Conservation (phyloP, 2,329 filamentous ascomycete genomes). For the Ceratocystis albifundus region DNA sequence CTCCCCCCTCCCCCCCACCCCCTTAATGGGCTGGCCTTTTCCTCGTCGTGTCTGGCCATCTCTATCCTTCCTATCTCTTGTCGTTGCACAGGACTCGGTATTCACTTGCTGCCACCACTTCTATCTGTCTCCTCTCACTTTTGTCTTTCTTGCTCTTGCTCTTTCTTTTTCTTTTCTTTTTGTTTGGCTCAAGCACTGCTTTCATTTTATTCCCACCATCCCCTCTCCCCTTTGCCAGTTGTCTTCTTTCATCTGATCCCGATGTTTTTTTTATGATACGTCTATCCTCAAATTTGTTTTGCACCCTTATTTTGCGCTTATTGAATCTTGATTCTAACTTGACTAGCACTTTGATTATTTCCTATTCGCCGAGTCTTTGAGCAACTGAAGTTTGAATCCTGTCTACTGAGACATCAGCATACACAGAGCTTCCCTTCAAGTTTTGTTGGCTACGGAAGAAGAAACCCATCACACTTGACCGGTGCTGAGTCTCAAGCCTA, state of each 20-base stretch:
- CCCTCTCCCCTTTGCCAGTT: no score
- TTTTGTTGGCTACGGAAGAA: neutral
- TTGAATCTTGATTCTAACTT: conserved; percentile 1
- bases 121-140: neutral
- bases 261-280: neutral
- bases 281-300: neutral
- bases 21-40: neutral
- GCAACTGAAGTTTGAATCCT: conserved; percentile 3
- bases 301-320: neutral
- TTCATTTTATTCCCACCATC: neutral
- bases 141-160: neutral
- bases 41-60: neutral
- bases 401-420: neutral
- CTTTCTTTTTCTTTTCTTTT: neutral
- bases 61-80: neutral
- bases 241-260: conserved; percentile 4
- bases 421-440: neutral
- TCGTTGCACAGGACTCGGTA: conserved; percentile 8
- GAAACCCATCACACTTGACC: neutral
- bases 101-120: neutral
- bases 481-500: neutral
- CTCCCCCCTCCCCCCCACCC: no score
- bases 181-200: conserved; percentile 1
- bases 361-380: neutral
- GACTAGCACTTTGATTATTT: neutral